Conservation (phyloP, 2,329 filamentous ascomycete genomes). For the Leptographium flavum region DNA sequence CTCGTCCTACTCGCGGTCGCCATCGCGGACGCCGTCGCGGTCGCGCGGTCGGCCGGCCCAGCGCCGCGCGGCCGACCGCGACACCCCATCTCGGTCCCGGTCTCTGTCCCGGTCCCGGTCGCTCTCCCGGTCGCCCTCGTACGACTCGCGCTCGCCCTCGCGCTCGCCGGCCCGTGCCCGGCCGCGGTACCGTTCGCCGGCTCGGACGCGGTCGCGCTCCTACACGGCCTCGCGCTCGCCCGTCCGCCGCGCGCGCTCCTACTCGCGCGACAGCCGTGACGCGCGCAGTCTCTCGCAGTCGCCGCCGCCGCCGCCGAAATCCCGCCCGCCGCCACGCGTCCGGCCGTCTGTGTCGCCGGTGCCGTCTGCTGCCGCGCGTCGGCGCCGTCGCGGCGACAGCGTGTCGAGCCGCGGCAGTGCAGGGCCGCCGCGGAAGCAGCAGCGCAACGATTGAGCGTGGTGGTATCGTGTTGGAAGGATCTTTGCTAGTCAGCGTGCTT, state of each 20-base stretch:
- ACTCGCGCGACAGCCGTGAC: not conserved
- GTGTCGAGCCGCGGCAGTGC: slow-evolving; percentile 8
- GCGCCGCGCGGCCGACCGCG: slow-evolving; percentile 18
- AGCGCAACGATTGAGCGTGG: slow-evolving; percentile 1
- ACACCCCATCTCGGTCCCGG: slow-evolving; percentile 24
- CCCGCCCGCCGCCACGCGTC: no score
- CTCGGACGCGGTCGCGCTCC: not conserved
- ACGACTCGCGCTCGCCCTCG: slow-evolving; percentile 10
- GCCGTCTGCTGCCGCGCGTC: slow-evolving; percentile 3
- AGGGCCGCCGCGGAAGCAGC: slow-evolving; percentile 14
- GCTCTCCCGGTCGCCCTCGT: slow-evolving; percentile 13
- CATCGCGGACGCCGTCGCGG: slow-evolving; percentile 17
- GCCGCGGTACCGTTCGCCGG: not conserved
- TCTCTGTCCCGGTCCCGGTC: slow-evolving; percentile 17
- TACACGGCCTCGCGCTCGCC: not conserved
- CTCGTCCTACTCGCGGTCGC: slow-evolving; percentile 38
- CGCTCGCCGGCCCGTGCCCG: not conserved
- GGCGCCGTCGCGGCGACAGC: slow-evolving; percentile 11
- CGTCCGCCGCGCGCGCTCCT: not conserved
- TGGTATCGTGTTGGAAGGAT: no score
- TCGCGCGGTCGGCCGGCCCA: slow-evolving; percentile 12
- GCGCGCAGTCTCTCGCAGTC: slow-evolving; percentile 8
- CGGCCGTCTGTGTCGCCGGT: not conserved
- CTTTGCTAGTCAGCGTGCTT: not conserved
- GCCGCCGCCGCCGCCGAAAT: not conserved